Conservation (phyloP, 2,329 filamentous ascomycete species). For the Microdochium trichocladiopsis region DNA sequence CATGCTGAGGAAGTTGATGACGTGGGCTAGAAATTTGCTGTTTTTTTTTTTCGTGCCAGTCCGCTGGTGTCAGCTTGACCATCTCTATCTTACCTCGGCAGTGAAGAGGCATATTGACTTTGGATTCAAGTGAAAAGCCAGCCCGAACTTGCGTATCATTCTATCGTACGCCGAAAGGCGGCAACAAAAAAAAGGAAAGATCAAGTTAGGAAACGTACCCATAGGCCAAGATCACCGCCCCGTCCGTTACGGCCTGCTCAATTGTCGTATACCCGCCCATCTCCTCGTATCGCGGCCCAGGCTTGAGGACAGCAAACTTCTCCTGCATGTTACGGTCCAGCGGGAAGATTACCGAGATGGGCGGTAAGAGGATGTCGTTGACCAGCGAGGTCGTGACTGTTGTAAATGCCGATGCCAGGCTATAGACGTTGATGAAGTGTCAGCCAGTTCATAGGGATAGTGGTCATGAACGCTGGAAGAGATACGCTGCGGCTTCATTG, state of each 20-base stretch:
- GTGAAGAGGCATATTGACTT: too few relatives aligned
- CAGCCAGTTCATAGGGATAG: too few relatives aligned
- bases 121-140: too few relatives aligned
- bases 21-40: conserved; percentile 54
- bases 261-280: conserved; percentile 62
- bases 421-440: too few relatives aligned
- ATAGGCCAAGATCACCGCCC: conserved; percentile 66
- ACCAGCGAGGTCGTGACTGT: conserved; percentile 66
- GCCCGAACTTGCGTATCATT: too few relatives aligned
- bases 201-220: conserved; percentile 39
- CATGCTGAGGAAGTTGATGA: conserved; percentile 59
- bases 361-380: conserved; percentile 61
- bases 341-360: conserved; percentile 62
- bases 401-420: conserved; percentile 65
- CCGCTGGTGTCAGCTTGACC: too few relatives aligned
- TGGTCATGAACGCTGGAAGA: too few relatives aligned
- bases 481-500: not conserved
- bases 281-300: conserved; percentile 45
- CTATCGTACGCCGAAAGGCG: too few relatives aligned
- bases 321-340: conserved; percentile 66
- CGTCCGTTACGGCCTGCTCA: conserved; percentile 60
- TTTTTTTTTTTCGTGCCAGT: not conserved
- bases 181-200: not conserved
- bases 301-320: conserved; percentile 61
- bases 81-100: too few relatives aligned